phyloP scores from a whole-genome alignment of 2,329 filamentous ascomycete species.

The Incumbomyces delicatus region DNA sequence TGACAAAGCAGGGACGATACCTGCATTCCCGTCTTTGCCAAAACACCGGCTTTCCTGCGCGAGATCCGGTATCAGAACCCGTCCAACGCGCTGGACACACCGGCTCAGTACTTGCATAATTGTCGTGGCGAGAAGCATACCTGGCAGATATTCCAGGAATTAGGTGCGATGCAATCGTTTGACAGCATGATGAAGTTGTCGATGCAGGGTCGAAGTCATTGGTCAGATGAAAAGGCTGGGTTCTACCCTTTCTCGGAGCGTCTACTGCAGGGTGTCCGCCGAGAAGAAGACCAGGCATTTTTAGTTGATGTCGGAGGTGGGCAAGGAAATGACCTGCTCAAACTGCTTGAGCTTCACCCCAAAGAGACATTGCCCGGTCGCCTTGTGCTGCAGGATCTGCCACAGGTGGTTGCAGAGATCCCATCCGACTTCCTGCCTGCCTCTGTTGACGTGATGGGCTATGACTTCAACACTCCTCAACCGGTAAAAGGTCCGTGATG shows the following conservation, averaged over 20 bases:
- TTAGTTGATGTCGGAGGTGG: slow-evolving; percentile 23
- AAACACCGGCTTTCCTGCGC: too few relatives aligned
- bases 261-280: slow-evolving; percentile 16
- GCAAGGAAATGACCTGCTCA: slow-evolving; percentile 18
- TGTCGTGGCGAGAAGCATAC: too few relatives aligned
- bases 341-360: slow-evolving; percentile 10
- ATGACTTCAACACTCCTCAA: slow-evolving; percentile 21
- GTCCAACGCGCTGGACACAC: too few relatives aligned
- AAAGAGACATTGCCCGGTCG: slow-evolving; percentile 13
- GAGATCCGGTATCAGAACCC: too few relatives aligned
- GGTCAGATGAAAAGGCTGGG: slow-evolving; percentile 22
- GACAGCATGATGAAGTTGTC: slow-evolving; percentile 20
- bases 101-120: too few relatives aligned
- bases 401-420: slow-evolving; percentile 15
- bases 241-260: slow-evolving; percentile 23
- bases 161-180: too few relatives aligned
- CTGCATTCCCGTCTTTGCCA: too few relatives aligned
- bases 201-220: slow-evolving; percentile 23
- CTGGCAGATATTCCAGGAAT: too few relatives aligned
- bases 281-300: slow-evolving; percentile 19
- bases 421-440: slow-evolving; percentile 11
- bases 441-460: slow-evolving; percentile 10
- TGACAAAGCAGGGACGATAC: too few relatives aligned
- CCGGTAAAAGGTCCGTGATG: slow-evolving; percentile 22
- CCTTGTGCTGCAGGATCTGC: slow-evolving; percentile 20